phyloP scores from a whole-genome alignment of 192 early-diverging fungal species.

The Coemansia sp. region DNA sequence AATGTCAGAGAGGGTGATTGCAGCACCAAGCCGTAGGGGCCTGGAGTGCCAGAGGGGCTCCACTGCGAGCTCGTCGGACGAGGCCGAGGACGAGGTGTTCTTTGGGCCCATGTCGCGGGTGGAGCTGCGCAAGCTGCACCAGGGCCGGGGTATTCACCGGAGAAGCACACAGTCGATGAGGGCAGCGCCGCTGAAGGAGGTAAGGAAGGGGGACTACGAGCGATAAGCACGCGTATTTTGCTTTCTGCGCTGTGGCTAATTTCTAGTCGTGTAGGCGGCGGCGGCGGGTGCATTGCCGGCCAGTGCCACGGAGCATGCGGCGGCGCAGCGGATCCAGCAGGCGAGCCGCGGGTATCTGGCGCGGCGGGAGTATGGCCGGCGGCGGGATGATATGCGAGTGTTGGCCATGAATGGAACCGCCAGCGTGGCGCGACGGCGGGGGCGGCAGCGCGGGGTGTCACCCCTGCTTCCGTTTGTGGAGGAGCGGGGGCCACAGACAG shows the following conservation, averaged over 20 bases:
- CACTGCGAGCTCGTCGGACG: conserved; percentile 3
- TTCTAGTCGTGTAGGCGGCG: conserved; percentile 1
- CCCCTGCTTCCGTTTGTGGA: background rate
- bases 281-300: conserved; percentile 7
- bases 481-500: background rate
- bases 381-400: conserved; percentile 16
- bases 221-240: background rate
- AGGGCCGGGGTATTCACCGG: conserved; percentile 9
- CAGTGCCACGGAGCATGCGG: conserved; percentile 2
- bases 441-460: background rate
- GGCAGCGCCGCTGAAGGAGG: conserved; percentile 3
- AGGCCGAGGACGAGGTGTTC: conserved; percentile 37
- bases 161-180: conserved; percentile 20
- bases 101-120: conserved; percentile 25
- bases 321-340: conserved; percentile 6
- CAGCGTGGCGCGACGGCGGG: conserved; percentile 27
- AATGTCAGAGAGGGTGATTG: no score
- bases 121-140: conserved; percentile 18
- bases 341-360: conserved; percentile 16
- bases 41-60: no score
- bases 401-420: conserved; percentile 19
- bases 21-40: no score
- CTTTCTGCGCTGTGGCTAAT: background rate
- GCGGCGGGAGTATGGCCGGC: background rate
- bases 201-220: background rate